Evolutionary conservation across 202 grass and related monocot genomes (phyloP).

Genomic region (Setaria viridis): DNA sequence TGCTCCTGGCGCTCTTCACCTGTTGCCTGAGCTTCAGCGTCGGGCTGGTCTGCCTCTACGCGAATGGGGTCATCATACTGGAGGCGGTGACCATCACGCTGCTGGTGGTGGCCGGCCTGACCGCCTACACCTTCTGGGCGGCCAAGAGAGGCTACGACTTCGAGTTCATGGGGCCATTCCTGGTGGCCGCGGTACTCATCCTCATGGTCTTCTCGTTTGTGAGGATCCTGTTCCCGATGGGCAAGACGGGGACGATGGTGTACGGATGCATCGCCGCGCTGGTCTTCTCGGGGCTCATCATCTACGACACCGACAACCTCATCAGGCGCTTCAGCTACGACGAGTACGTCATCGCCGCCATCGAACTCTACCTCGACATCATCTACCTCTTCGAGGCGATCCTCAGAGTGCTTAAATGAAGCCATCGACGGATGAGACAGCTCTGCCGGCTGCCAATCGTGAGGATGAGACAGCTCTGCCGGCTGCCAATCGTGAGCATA

Average conservation of each 20-base stretch:
- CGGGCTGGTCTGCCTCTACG: conserved; percentile 54
- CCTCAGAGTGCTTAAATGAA: conserved; percentile 40
- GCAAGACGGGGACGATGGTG: conserved; percentile 57
- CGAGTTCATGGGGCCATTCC: conserved; percentile 85
- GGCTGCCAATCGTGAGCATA: no score
- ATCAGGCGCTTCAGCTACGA: conserved; percentile 87
- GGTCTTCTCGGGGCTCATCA: conserved; percentile 79
- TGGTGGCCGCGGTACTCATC: conserved; percentile 54
- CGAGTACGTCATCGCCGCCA: conserved; percentile 73
- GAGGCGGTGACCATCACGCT: conserved; percentile 67
- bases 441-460: neutral
- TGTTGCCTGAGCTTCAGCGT: conserved; percentile 61
- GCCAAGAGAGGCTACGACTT: conserved; percentile 83
- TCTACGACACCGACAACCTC: conserved; percentile 94
- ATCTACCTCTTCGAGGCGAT: conserved; percentile 83
- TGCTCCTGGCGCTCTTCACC: conserved; percentile 81
- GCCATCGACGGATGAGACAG: conserved; percentile 28
- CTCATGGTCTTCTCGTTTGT: conserved; percentile 60
- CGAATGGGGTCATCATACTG: conserved; percentile 56
- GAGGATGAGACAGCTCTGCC: neutral
- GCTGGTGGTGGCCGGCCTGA: conserved; percentile 62
- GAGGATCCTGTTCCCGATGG: conserved; percentile 59
- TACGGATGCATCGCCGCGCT: conserved; percentile 70
- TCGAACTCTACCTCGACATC: conserved; percentile 86
- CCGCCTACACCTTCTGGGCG: conserved; percentile 94